Conservation (phyloP, 306 rosid species). For the Nissolia schottii region DNA sequence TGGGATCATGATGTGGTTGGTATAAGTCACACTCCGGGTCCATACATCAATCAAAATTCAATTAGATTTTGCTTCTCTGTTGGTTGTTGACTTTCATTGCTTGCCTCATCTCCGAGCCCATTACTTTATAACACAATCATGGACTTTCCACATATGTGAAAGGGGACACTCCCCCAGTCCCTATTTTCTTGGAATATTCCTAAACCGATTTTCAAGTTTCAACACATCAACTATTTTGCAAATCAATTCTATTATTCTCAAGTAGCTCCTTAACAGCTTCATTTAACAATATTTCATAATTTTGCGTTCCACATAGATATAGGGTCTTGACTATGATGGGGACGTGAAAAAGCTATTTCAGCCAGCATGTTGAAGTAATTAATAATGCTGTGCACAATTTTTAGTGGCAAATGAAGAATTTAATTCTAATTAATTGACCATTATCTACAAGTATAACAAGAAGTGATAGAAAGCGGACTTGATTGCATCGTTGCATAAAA, state of each 20-base stretch:
- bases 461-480: neutral
- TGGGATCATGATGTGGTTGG: neutral
- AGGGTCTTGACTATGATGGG: too few species aligned
- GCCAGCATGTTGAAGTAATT: neutral
- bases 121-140: neutral
- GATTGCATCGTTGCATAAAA: constrained; percentile 14
- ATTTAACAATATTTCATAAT: neutral
- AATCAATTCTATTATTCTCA: neutral
- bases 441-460: constrained; percentile 1
- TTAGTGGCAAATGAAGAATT: neutral
- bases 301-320: neutral
- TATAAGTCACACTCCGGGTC: neutral
- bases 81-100: neutral
- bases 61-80: neutral
- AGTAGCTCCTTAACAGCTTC: neutral
- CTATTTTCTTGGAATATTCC: neutral
- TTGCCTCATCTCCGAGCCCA: neutral
- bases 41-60: neutral
- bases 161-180: neutral
- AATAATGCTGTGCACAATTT: neutral
- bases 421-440: neutral
- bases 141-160: neutral
- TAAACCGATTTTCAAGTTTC: neutral
- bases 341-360: too few species aligned
- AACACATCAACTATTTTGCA: neutral